Percentiles rank a stretch among this genome's conserved stretches.
phyloP scores from a whole-genome alignment of 2,329 filamentous ascomycete genomes.

The Reticulascus tulasneorum region DNA sequence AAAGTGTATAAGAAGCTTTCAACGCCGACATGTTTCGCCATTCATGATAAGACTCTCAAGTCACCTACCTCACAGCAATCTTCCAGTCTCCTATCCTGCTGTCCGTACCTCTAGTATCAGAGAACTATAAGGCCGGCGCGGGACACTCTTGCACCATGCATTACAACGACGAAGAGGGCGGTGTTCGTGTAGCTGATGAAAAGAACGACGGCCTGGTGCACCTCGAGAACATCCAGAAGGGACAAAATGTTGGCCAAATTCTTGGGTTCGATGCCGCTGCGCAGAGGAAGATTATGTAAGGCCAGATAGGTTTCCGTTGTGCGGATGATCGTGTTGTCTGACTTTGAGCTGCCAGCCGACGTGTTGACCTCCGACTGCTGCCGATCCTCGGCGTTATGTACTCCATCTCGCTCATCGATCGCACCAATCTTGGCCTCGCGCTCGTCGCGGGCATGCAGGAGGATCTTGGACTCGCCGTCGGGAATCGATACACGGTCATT shows the following conservation, averaged over 20 bases:
- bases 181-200: conserved; percentile 3
- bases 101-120: no score
- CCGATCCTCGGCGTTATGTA: conserved; percentile 26
- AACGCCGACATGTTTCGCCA: no score
- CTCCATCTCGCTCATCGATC: conserved; percentile 16
- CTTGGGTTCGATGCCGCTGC: conserved; percentile 3
- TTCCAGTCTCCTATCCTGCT: not conserved
- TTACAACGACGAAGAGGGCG: conserved; percentile 4
- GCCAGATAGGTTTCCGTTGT: not conserved
- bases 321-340: not conserved
- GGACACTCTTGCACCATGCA: not conserved
- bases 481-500: conserved; percentile 13
- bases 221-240: conserved; percentile 3
- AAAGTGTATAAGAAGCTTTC: no score
- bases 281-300: conserved; percentile 9
- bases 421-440: conserved; percentile 12
- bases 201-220: conserved; percentile 1
- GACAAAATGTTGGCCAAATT: not conserved
- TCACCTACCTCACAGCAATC: conserved; percentile 1
- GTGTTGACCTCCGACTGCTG: conserved; percentile 31
- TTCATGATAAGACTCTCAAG: no score
- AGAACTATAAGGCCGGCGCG: not conserved
- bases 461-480: conserved; percentile 13
- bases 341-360: conserved; percentile 2
- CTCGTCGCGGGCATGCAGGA: conserved; percentile 14